A percentile compares a stretch with the other conserved stretches of the same genome.
phyloP scores from a whole-genome alignment of 352 stramenopile species.

The Phytophthora constricta region DNA sequence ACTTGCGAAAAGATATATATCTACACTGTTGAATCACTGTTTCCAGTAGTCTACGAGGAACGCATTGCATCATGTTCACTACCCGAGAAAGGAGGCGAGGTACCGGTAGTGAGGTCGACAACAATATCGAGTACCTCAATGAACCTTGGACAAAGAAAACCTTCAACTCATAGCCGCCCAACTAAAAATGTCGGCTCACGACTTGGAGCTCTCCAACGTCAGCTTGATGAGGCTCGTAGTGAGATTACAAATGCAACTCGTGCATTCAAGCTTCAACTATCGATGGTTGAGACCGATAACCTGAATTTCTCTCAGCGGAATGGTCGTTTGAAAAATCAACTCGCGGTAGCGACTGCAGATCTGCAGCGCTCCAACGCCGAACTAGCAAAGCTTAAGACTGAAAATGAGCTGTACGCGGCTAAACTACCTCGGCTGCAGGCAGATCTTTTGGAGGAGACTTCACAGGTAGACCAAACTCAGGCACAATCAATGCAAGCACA shows the following conservation, averaged over 20 bases:
- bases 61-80: neutral
- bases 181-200: conserved; percentile 7
- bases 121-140: neutral
- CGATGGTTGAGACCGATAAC: conserved; percentile 44
- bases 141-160: conserved; percentile 8
- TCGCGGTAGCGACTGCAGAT: conserved; percentile 35
- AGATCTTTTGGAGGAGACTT: conserved; percentile 55
- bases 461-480: conserved; percentile 54
- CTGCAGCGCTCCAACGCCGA: conserved; percentile 50
- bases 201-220: conserved; percentile 20
- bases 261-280: conserved; percentile 38
- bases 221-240: conserved; percentile 20
- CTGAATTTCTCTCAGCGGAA: conserved; percentile 54
- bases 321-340: conserved; percentile 45
- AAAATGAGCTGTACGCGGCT: conserved; percentile 60
- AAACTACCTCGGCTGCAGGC: conserved; percentile 55
- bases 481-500: conserved; percentile 50
- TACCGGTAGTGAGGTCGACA: neutral
- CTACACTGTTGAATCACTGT: conserved; percentile 49
- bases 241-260: conserved; percentile 27
- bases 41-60: conserved; percentile 50
- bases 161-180: neutral
- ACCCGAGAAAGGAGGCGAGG: neutral
- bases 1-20: neutral
- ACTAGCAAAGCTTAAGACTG: conserved; percentile 44